Base-by-base conservation (phyloP, 345 rosid species). In the Brassica cretica region DNA sequence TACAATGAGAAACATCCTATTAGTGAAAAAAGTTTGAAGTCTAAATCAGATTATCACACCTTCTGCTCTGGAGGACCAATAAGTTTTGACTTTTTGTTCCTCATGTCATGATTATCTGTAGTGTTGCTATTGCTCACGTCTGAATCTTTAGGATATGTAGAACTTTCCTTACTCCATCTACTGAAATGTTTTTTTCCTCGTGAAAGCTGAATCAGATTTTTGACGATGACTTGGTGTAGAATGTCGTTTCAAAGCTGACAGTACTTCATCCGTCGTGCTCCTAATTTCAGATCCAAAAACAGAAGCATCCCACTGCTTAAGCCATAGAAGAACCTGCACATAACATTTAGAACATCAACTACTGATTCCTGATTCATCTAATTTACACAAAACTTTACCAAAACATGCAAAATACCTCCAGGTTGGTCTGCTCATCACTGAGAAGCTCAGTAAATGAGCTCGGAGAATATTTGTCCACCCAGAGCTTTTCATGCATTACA, bases 391-490 rank as follows among this genome's bases (percentile, higher is more conserved):
- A 62, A 21, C 5, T 25, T 60, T n/a, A 25, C 74, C 49, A 83
- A 72, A 46, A 69, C 24, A 53, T 44, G 73, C 65, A 29, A 66
- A 62, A 1, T 85, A 89, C 99, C 97, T 95, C 98, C 37, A 98
- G 94, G 81, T 95, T 95, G 67, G 98, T 95, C 66, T 87, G 93
- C 78, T 95, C 99, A 83, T 93, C 99, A 79, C 99, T 93, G 66
- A 95, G 95, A 67, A 95, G 97, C 89, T 95, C 99, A 5, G 96
- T 91, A 73, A 95, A 95, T 72, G 97, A 91, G 80, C 81, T 84
- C 51, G 99, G 99, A 85, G 97, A 86, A 84, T 95, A 93, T 78
- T 91, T 91, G 53, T 95, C 97, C 49, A 93, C 98, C 99, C 99
- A 95, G 68, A 93, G 97, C 76, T 86, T 84, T 73, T 91, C 93